These are phyloP conservation scores for Tetratostichococcus sp. DNA, from an alignment of 139 green algal species.

Conservation along the genomic window DNA sequence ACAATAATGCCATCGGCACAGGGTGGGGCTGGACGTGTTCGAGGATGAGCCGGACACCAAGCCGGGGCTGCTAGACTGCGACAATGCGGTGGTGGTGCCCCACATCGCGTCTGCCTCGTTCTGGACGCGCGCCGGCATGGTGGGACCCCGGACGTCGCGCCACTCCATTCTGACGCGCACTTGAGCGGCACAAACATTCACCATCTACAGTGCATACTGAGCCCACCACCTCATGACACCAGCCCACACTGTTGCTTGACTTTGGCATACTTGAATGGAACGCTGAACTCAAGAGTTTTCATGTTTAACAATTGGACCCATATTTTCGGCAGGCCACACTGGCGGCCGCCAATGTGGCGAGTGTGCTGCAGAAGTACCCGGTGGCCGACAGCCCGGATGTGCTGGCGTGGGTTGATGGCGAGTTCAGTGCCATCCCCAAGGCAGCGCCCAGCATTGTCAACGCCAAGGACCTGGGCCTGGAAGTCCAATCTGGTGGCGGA, in stretches of 20 bases:
- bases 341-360: constrained; percentile 89
- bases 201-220: no score
- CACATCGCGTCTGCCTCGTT: constrained; percentile 96
- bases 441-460: constrained; percentile 93
- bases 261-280: no score
- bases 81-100: constrained; percentile 95
- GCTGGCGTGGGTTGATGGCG: constrained; percentile 80
- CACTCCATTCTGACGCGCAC: no score
- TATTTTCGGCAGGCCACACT: constrained; percentile 78
- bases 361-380: constrained; percentile 59
- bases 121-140: constrained; percentile 88
- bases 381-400: constrained; percentile 74
- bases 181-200: not conserved
- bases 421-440: constrained; percentile 63
- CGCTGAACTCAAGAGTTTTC: no score
- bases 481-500: not conserved
- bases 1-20: no score
- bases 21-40: constrained; percentile 92
- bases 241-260: no score
- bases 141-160: no score
- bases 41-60: constrained; percentile 97
- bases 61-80: constrained; percentile 80
- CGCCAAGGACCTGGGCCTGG: constrained; percentile 71
- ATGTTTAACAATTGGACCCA: no score
- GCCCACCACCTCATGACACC: no score